Percentiles rank a stretch among this genome's conserved stretches.
Evolutionary conservation across 2,329 filamentous ascomycete genomes (phyloP).

Genomic region (Neofusicoccum ribis): DNA sequence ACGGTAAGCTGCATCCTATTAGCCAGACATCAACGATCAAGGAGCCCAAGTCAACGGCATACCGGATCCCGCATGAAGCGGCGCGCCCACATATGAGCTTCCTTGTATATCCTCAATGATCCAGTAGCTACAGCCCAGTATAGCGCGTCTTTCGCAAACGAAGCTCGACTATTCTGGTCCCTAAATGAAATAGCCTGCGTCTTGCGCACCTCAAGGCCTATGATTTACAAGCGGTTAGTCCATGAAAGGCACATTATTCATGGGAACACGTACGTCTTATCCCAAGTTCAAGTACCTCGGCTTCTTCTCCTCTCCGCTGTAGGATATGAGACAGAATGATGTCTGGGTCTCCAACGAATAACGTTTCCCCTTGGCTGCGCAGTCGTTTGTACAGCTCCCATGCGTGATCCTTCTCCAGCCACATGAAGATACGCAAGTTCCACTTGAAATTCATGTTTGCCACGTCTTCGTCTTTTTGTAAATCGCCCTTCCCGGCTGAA

Average conservation of each 20-base stretch:
- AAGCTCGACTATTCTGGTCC: not conserved
- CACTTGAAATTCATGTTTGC: not conserved
- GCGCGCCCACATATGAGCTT: slow-evolving; percentile 37
- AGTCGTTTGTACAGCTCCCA: not conserved
- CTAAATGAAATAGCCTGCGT: not conserved
- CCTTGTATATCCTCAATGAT: slow-evolving; percentile 31
- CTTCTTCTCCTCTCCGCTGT: not conserved
- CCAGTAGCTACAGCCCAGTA: slow-evolving; percentile 35
- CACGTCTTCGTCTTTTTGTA: not conserved
- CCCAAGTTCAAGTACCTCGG: not conserved
- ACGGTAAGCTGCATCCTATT: not conserved
- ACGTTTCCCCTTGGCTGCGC: not conserved
- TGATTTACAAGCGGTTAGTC: not conserved
- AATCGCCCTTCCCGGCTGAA: not conserved
- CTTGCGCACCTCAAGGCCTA: not conserved
- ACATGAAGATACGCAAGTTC: not conserved
- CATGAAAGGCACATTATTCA: not conserved
- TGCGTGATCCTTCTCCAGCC: not conserved
- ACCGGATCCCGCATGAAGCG: slow-evolving; percentile 39
- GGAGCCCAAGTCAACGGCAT: not conserved
- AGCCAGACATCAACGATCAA: too few species aligned
- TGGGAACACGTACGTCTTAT: not conserved
- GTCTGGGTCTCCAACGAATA: too few species aligned
- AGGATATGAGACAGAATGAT: not conserved
- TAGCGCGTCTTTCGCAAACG: not conserved